Conservation (phyloP, 1,139 yeast genomes). For the Hemisphaericaspora lyxosophila region DNA sequence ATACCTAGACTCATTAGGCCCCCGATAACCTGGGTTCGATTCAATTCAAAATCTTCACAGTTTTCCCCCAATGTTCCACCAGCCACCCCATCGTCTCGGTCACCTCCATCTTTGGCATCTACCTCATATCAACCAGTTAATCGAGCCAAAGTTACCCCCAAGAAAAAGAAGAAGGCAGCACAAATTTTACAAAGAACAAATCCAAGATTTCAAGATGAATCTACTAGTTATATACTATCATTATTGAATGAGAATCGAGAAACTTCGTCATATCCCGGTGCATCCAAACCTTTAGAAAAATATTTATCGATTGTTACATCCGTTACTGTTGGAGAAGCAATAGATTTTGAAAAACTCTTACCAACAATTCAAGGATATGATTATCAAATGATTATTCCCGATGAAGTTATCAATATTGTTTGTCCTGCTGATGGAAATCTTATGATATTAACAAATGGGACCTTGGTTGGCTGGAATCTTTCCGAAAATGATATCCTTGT, state of each 20-base stretch:
- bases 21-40: neutral
- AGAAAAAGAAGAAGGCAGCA: constrained; percentile 23
- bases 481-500: constrained; percentile 50
- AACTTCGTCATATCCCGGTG: constrained; percentile 15
- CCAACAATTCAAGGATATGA: constrained; percentile 33
- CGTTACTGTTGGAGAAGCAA: constrained; percentile 67
- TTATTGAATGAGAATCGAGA: constrained; percentile 25
- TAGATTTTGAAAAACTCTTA: constrained; percentile 51
- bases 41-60: neutral
- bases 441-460: constrained; percentile 68
- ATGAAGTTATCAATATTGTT: constrained; percentile 58
- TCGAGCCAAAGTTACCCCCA: constrained; percentile 13
- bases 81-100: neutral
- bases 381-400: constrained; percentile 55
- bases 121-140: neutral
- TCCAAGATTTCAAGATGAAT: constrained; percentile 20
- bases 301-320: constrained; percentile 48
- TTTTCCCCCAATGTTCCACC: neutral
- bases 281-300: constrained; percentile 24
- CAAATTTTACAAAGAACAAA: constrained; percentile 30
- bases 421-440: constrained; percentile 41
- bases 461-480: constrained; percentile 81
- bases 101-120: neutral
- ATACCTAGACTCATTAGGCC: neutral
- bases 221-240: constrained; percentile 27